Percentiles rank a stretch among this genome's conserved stretches.
Evolutionary conservation across 2,329 filamentous ascomycete species (phyloP).

Genomic region (Fusarium drepaniforme): DNA sequence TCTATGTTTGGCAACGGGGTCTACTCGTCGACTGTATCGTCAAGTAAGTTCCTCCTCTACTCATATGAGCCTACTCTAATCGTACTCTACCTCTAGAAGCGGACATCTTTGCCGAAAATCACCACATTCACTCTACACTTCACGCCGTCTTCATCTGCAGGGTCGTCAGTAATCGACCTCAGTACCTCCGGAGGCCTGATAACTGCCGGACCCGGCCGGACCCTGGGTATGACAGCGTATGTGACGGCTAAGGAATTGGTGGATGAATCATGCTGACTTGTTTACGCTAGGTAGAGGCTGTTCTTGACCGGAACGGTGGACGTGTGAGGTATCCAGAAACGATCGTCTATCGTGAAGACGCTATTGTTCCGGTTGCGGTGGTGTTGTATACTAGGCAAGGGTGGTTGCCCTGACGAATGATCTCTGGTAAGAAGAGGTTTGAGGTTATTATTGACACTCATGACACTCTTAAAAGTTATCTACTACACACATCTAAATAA

Average conservation of each 20-base stretch:
- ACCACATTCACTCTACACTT: not conserved
- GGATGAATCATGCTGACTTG: not conserved
- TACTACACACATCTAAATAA: accelerated
- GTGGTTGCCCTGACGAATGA: not conserved
- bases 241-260: accelerated
- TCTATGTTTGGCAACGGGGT: conserved; percentile 15
- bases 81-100: not conserved
- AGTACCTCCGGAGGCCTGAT: not conserved
- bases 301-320: not conserved
- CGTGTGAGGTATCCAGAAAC: conserved; percentile 1
- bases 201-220: not conserved
- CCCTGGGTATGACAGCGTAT: conserved; percentile 12
- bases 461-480: not conserved
- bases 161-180: not conserved
- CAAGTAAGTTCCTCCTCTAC: not conserved
- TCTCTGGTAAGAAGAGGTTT: not conserved
- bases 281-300: not conserved
- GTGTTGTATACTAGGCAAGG: conserved; percentile 10
- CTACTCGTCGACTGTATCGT: conserved; percentile 1
- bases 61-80: not conserved
- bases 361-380: conserved; percentile 9
- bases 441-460: accelerated
- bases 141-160: conserved; percentile 1
- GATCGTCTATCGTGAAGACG: conserved; percentile 22
- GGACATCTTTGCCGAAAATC: not conserved